A percentile compares a stretch with the other conserved stretches of the same genome.
Evolutionary conservation across 2,329 filamentous ascomycete species (phyloP).

Genomic region (Stagonosporopsis tanaceti): DNA sequence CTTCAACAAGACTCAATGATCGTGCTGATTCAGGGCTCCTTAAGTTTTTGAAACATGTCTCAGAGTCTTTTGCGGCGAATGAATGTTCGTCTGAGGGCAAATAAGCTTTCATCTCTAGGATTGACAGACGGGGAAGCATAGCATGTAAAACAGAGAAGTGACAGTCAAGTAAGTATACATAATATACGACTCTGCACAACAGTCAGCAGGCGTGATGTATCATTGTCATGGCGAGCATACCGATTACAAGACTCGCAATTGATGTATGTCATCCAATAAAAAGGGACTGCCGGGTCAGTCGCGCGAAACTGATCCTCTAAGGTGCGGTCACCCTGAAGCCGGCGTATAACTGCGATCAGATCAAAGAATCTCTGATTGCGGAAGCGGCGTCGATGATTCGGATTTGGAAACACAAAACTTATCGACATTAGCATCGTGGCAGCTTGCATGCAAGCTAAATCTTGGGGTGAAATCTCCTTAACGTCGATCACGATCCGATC

Average conservation of each 20-base stretch:
- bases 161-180: constrained; percentile 8
- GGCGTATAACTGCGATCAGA: background rate
- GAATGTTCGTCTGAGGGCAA: constrained; percentile 5
- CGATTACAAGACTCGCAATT: constrained; percentile 1
- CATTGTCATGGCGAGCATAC: background rate
- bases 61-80: background rate
- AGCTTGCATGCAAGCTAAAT: background rate
- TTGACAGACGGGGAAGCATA: background rate
- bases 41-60: background rate
- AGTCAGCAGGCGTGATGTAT: background rate
- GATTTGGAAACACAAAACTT: constrained; percentile 4
- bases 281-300: background rate
- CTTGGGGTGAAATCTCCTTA: background rate
- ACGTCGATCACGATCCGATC: accelerated
- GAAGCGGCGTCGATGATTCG: constrained; percentile 1
- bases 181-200: background rate
- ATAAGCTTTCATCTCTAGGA: constrained; percentile 5
- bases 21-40: background rate
- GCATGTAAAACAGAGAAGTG: constrained; percentile 4
- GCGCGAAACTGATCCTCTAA: background rate
- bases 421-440: constrained; percentile 8
- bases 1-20: background rate
- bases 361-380: background rate
- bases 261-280: background rate
- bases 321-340: background rate